phyloP scores from a whole-genome alignment of 1,284 basidiomycete genomes.

The Trichosporon sp. region DNA sequence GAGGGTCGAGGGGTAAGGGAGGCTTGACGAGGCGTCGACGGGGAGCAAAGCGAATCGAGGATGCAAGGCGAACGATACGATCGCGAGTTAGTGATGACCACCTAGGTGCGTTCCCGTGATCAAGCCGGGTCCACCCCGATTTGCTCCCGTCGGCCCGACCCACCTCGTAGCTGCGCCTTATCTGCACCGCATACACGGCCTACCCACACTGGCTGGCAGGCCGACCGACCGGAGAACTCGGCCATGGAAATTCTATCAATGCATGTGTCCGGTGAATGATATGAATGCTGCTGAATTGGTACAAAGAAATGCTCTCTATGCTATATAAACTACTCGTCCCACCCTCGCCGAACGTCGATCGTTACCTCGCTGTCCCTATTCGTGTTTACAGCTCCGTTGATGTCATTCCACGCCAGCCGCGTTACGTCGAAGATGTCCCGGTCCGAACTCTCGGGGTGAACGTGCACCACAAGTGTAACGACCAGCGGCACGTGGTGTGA shows the following conservation, averaged over 20 bases:
- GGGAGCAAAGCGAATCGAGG: neutral
- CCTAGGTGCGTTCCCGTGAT: neutral
- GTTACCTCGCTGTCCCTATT: conserved; percentile 36
- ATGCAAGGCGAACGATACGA: neutral
- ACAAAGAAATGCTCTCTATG: neutral
- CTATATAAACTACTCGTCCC: conserved; percentile 21
- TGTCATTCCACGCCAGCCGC: conserved; percentile 33
- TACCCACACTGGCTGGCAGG: no score
- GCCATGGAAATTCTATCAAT: neutral
- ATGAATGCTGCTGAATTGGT: neutral
- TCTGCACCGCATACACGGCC: neutral
- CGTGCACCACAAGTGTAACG: conserved; percentile 74
- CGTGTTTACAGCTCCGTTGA: conserved; percentile 25
- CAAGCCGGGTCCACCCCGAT: neutral
- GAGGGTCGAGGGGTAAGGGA: neutral
- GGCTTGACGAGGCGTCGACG: neutral
- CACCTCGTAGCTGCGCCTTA: neutral
- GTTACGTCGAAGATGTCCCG: conserved; percentile 60
- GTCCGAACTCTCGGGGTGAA: conserved; percentile 63
- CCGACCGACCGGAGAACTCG: no score
- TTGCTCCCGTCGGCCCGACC: neutral
- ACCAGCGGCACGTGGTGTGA: conserved; percentile 51
- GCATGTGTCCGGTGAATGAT: neutral
- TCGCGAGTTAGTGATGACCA: neutral
- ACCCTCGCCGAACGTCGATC: conserved; percentile 35